Evolutionary conservation across 495 filamentous ascomycete genomes (phyloP).

Genomic region (Aspergillus saccharolyticus): DNA sequence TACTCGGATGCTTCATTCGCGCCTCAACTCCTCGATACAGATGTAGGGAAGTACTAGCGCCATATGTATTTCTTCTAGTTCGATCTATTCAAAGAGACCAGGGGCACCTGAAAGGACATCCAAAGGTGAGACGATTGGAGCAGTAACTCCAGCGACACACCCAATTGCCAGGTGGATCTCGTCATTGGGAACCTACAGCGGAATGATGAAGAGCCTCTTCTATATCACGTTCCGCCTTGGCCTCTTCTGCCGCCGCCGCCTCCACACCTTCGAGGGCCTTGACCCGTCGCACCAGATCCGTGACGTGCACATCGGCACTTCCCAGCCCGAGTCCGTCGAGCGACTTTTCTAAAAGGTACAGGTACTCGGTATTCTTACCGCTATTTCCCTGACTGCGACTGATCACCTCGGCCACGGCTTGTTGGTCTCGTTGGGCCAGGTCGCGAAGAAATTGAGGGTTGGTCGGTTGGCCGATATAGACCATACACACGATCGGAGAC

Average conservation of each 20-base stretch:
- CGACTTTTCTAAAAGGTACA: constrained; percentile 74
- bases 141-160: too few species aligned
- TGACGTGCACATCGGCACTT: constrained; percentile 80
- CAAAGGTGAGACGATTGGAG: too few species aligned
- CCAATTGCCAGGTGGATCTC: too few species aligned
- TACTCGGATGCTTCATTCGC: too few species aligned
- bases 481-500: constrained; percentile 53
- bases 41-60: too few species aligned
- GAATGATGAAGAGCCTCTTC: constrained; percentile 26
- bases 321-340: constrained; percentile 70
- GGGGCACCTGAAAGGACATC: too few species aligned
- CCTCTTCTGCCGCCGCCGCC: constrained; percentile 28
- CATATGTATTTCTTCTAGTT: too few species aligned
- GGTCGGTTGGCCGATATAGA: constrained; percentile 91
- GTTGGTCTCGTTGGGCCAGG: constrained; percentile 66
- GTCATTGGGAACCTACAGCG: constrained; percentile 21
- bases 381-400: constrained; percentile 71
- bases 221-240: constrained; percentile 35
- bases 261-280: constrained; percentile 35
- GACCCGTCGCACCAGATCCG: constrained; percentile 44
- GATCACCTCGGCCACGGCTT: constrained; percentile 81
- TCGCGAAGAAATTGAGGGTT: constrained; percentile 84
- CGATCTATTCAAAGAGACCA: too few species aligned
- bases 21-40: too few species aligned
- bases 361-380: constrained; percentile 87